phyloP scores from a whole-genome alignment of 129 eudicot genomes.

The Flaveria linearis region DNA sequence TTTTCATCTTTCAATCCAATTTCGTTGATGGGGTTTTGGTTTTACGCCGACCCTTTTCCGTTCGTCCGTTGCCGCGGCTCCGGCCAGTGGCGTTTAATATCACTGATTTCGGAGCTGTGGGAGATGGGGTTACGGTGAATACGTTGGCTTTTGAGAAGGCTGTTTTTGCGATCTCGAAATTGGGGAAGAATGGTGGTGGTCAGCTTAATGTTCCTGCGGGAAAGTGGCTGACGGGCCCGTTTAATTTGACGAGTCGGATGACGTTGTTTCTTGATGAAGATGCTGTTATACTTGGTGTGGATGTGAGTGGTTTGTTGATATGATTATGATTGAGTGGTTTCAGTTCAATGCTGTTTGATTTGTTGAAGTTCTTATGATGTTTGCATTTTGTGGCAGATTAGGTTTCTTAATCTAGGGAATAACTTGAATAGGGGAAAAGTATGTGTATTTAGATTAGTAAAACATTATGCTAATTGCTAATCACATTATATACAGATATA shows the following conservation, averaged over 20 bases:
- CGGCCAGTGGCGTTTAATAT: slow-evolving; percentile 70
- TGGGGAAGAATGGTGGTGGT: slow-evolving; percentile 84
- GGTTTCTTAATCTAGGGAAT: not conserved
- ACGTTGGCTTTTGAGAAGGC: slow-evolving; percentile 89
- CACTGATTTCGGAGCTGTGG: slow-evolving; percentile 90
- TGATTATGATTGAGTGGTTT: not conserved
- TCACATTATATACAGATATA: not conserved
- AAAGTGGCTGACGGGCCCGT: slow-evolving; percentile 89
- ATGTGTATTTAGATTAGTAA: not conserved
- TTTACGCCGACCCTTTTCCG: slow-evolving; percentile 41
- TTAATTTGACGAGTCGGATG: slow-evolving; percentile 89
- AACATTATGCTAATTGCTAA: not conserved
- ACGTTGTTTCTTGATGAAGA: slow-evolving; percentile 86
- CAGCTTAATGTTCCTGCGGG: slow-evolving; percentile 98
- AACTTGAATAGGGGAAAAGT: not conserved
- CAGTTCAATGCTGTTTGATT: too few species aligned
- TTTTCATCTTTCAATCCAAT: slow-evolving; percentile 64
- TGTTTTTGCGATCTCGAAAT: slow-evolving; percentile 55
- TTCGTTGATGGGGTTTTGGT: slow-evolving; percentile 40
- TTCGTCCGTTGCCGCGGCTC: slow-evolving; percentile 48
- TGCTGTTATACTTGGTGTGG: slow-evolving; percentile 84
- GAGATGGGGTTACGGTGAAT: slow-evolving; percentile 71
- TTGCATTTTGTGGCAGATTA: not conserved
- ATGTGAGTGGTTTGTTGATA: slow-evolving; percentile 54
- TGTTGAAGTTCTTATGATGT: not conserved